A percentile compares a stretch with the other conserved stretches of the same genome.
Evolutionary conservation across 352 stramenopile genomes (phyloP).

Genomic region (Plasmopara halstedii): DNA sequence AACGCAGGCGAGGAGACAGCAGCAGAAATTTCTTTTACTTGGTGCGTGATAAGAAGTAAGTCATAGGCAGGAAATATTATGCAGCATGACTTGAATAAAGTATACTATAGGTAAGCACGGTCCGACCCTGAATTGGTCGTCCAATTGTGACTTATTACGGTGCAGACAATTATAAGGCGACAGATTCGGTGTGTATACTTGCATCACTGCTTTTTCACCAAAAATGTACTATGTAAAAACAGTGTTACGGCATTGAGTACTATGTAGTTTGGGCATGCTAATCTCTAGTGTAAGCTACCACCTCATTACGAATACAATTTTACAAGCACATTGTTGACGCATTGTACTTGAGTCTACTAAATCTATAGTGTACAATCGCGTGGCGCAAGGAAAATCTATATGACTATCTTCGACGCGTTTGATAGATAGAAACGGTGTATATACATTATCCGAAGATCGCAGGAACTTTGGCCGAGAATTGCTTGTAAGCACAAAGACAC

Average conservation of each 20-base stretch:
- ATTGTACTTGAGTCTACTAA: slow-evolving; percentile 21
- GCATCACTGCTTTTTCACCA: not conserved
- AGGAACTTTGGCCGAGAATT: no score
- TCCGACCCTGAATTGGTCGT: slow-evolving; percentile 22
- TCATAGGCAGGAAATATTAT: slow-evolving; percentile 16
- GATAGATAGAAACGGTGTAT: no score
- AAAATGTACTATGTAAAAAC: not conserved
- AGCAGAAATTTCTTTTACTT: slow-evolving; percentile 11
- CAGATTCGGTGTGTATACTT: not conserved
- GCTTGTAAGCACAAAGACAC: no score
- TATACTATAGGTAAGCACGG: slow-evolving; percentile 10
- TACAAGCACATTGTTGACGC: slow-evolving; percentile 5
- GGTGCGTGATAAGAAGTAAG: slow-evolving; percentile 7
- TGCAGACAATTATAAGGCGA: slow-evolving; percentile 7
- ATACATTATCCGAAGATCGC: no score
- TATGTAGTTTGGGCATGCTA: not conserved
- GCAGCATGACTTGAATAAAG: slow-evolving; percentile 16
- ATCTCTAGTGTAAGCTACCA: not conserved
- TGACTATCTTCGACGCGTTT: slow-evolving; percentile 2
- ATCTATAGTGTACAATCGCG: slow-evolving; percentile 5
- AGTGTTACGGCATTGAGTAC: not conserved
- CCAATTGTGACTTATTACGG: slow-evolving; percentile 13
- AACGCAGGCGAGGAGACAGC: slow-evolving; percentile 1
- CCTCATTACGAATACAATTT: not conserved
- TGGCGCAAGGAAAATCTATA: slow-evolving; percentile 3